Percentiles rank a stretch among this genome's conserved stretches.
Conservation (phyloP, 2,329 filamentous ascomycete species). For the Cercospora janseana region DNA sequence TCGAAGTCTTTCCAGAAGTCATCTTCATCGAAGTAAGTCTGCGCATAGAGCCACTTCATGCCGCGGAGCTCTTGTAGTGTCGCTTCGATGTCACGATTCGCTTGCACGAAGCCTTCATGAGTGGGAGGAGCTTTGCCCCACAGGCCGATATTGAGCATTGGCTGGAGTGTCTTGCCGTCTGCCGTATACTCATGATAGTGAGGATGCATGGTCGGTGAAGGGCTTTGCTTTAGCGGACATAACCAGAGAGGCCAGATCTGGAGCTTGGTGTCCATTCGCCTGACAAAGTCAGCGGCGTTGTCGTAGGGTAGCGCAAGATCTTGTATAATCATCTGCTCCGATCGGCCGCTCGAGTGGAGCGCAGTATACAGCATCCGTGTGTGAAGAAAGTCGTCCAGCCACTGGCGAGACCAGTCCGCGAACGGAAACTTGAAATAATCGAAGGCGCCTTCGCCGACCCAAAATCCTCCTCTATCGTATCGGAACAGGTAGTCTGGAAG, state of each 20-base stretch:
- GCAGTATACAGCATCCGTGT: constrained; percentile 66
- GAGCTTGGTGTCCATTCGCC: constrained; percentile 42
- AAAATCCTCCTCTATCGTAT: constrained; percentile 69
- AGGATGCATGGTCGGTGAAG: constrained; percentile 35
- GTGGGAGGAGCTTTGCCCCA: constrained; percentile 55
- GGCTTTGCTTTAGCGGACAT: constrained; percentile 44
- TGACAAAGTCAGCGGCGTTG: constrained; percentile 46
- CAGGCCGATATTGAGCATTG: constrained; percentile 61
- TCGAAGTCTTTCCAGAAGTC: constrained; percentile 69
- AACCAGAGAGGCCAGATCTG: constrained; percentile 51
- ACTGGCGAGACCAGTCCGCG: constrained; percentile 60
- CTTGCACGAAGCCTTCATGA: constrained; percentile 49
- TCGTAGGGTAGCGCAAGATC: constrained; percentile 55
- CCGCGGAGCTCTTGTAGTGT: constrained; percentile 60
- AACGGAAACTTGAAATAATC: constrained; percentile 64
- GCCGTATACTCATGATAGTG: constrained; percentile 30
- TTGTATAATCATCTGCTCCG: constrained; percentile 63
- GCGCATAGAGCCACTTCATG: constrained; percentile 69
- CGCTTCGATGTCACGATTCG: constrained; percentile 61
- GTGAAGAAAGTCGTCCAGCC: constrained; percentile 62
- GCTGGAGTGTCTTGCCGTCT: constrained; percentile 25
- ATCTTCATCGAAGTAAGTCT: constrained; percentile 64
- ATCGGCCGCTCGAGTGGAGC: constrained; percentile 60
- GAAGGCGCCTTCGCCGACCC: constrained; percentile 63
- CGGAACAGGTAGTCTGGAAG: constrained; percentile 67